Evolutionary conservation across 176 grass and related monocot species (phyloP).

Genomic region (Aegilops umbellulata): DNA sequence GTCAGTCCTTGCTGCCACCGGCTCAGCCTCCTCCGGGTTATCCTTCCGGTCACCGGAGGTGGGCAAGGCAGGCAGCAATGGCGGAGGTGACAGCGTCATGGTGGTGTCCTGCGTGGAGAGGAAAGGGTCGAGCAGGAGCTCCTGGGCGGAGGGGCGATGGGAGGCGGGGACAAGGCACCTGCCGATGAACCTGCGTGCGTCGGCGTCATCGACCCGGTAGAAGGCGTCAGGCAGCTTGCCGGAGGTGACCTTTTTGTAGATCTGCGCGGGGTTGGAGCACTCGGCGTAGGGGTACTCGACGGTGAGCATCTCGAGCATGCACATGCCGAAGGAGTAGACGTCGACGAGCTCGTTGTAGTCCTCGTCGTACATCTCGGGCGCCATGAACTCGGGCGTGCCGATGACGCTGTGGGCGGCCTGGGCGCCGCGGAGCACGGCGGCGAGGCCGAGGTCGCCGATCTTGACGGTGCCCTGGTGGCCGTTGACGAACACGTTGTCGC

Average conservation of each 20-base stretch:
- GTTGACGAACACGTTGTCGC: constrained; percentile 87
- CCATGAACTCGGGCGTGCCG: constrained; percentile 97
- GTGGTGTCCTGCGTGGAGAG: constrained; percentile 40
- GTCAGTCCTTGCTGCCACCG: constrained; percentile 15
- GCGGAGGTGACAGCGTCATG: neutral
- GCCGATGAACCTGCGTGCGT: constrained; percentile 57
- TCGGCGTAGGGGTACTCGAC: constrained; percentile 83
- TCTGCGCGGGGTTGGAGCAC: constrained; percentile 89
- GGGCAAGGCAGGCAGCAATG: neutral
- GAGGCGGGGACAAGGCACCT: constrained; percentile 44
- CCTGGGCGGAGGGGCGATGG: constrained; percentile 53
- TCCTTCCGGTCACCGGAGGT: neutral
- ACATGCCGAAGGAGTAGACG: constrained; percentile 94
- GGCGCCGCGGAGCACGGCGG: constrained; percentile 49
- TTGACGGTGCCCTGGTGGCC: constrained; percentile 90
- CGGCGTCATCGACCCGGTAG: constrained; percentile 38
- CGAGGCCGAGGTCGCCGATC: constrained; percentile 90
- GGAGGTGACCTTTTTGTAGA: constrained; percentile 94
- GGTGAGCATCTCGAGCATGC: constrained; percentile 91
- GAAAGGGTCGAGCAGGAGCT: constrained; percentile 77
- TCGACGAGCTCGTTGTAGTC: constrained; percentile 76
- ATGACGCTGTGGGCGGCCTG: constrained; percentile 74
- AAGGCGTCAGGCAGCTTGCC: constrained; percentile 80
- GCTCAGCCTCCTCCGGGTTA: neutral
- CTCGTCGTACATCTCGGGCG: constrained; percentile 92